Base-by-base conservation (phyloP, 805 yeast genomes). In the Wickerhamiella occidentalis region DNA sequence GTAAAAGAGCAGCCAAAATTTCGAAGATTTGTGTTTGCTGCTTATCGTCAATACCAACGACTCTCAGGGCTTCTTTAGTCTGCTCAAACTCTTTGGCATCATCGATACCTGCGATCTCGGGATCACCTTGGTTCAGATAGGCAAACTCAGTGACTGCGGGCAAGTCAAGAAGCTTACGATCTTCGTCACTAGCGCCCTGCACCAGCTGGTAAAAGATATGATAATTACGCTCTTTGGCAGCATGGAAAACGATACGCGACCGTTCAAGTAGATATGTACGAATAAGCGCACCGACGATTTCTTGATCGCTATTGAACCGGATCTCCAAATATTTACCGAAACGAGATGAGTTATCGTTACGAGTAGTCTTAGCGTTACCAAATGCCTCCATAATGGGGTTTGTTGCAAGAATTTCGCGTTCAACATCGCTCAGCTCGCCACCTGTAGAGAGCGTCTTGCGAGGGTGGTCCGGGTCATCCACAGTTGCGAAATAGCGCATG, bases 331-430 rank as follows among this genome's bases (percentile, higher is more conserved):
- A 90, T 66, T 90, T 90, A 62, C 98, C 98, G 62, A 92, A 94
- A 66, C 98, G 82, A 22, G 97, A 90, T 25, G 97, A 92, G 68
- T 90, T 90, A 68, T 90, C 96, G 64, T 90, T 90, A 72, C 98
- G 80, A 17, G 95, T 82, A 1, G 98, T 90, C 64, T 90, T 90
- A 6, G 98, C 97, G 66, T 94, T 92, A 72, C 98, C 98, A 67
- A 92, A 92, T 0, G 97, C 92, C 69, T 92, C 98, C 82, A 92
- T 83, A 58, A 92, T 82, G 2, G 97, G 97, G 63, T 90, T 90
- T 0, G 97, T 92, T 12, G 98, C 97, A 60, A 90, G 74, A 51
- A 90, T 90, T 68, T 85, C 95, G 62, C 84, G 83, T 68, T 90
- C 98, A 23, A 90, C 90, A 54, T 82, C 83, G 26, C 94, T 82